Base-by-base conservation (phyloP, 2,329 filamentous ascomycete species). In the Sporothrix globosa region DNA sequence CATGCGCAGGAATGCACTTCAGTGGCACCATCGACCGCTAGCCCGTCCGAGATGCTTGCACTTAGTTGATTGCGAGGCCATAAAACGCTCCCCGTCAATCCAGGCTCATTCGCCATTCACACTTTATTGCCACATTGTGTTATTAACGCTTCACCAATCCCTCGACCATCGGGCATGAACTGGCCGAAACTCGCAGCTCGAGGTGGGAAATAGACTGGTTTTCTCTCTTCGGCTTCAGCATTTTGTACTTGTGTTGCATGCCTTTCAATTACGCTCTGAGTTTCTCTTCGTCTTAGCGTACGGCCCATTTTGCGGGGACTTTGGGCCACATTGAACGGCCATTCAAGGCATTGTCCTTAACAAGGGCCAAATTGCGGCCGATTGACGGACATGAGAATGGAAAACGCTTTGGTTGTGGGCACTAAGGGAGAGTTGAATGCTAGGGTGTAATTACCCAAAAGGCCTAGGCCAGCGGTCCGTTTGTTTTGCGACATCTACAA, bases 341-440 rank as follows among this genome's bases (percentile, higher is more conserved):
- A 63, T 63, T 63, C 30, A 27, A 63, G 58, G 58, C 58, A 63
- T 63, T 63, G 6, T 7, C n/a, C 44, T 13, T 19, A 63, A 46
- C 46, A 39, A 19, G 6, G 7, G 34, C 5, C 34, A 34, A 34
- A 9, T 7, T 34, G 34, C 34, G 7, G 34, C 34, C 34, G 34
- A 34, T 34, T 34, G 6, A 34, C 34, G 34, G 34, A 34, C 30
- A 34, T 34, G 3, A 34, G 27, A 34, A 34, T 5, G 34, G 34
- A 34, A 34, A 34, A 34, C 7, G 34, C 34, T 34, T 34, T 34
- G 4, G n/a, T 39, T 34, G 19, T 34, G 52, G 24, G 24, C 27
- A 39, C 56, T 44, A 39, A 44, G 44, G 34, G 13, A 34, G 34
- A 61, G 34, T 34, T 34, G 34, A 34, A 34, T 34, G 5, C 34